phyloP scores from a whole-genome alignment of 208 protist species.

The Porcisia hertigi region DNA sequence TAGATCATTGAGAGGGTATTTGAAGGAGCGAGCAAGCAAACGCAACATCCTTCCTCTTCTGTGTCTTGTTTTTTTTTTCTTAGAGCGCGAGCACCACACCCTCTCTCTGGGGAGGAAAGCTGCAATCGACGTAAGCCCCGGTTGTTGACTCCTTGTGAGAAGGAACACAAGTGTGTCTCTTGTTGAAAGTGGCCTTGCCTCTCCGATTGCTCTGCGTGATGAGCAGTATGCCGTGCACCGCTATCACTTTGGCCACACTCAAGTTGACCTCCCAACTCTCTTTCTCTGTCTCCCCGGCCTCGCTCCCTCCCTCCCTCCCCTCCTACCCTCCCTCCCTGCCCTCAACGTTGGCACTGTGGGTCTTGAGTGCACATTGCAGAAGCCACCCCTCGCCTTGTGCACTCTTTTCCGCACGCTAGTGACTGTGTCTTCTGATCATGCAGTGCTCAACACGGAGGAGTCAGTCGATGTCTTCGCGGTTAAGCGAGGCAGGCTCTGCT shows the following conservation, averaged over 20 bases:
- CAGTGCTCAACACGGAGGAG: conserved; percentile 8
- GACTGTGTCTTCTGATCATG: neutral
- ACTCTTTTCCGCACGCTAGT: neutral
- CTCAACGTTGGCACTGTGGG: neutral
- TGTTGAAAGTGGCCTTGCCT: too few species aligned
- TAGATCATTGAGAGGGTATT: too few species aligned
- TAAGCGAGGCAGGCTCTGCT: neutral
- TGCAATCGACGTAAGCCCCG: too few species aligned
- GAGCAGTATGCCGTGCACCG: too few species aligned
- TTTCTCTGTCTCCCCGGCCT: neutral
- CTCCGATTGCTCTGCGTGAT: too few species aligned
- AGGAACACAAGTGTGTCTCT: too few species aligned
- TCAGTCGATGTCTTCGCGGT: conserved; percentile 9
- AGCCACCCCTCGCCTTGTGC: neutral
- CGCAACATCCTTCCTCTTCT: too few species aligned
- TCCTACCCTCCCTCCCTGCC: neutral
- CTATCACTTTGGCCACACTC: neutral
- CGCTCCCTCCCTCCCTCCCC: neutral
- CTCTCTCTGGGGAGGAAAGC: too few species aligned
- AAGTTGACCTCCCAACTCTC: neutral
- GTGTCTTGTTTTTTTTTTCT: too few species aligned
- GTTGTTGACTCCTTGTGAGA: too few species aligned
- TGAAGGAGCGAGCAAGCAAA: too few species aligned
- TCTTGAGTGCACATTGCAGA: neutral
- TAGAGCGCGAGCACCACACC: too few species aligned